Percentiles rank a stretch among this genome's conserved stretches.
phyloP scores from a whole-genome alignment of 371 early-diverging fungal genomes.

The Syncephalastrum contaminatum region DNA sequence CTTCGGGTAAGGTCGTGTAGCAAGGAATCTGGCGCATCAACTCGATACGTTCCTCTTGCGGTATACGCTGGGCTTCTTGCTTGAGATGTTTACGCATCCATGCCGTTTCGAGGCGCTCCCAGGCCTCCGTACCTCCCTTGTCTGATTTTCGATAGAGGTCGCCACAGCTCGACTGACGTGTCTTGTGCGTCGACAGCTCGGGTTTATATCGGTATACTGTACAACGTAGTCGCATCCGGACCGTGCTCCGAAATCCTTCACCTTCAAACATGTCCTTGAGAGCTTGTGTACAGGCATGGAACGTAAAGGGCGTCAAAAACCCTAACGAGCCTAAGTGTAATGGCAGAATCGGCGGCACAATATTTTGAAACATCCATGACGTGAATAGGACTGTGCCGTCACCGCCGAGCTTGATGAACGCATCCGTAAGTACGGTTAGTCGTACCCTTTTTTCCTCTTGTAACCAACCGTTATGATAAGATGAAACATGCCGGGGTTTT shows the following conservation, averaged over 20 bases:
- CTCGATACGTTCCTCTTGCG: slow-evolving; percentile 2
- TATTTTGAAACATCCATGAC: slow-evolving; percentile 84
- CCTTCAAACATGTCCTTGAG: slow-evolving; percentile 56
- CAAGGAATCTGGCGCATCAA: slow-evolving; percentile 24
- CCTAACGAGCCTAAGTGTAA: slow-evolving; percentile 89
- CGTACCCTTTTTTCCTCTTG: not conserved
- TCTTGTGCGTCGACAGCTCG: slow-evolving; percentile 5
- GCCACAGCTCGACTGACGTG: too few species aligned
- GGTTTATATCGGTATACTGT: slow-evolving; percentile 64
- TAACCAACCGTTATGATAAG: slow-evolving; percentile 68
- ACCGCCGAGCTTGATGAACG: slow-evolving; percentile 65
- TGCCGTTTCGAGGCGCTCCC: slow-evolving; percentile 28
- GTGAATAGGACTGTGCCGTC: slow-evolving; percentile 89
- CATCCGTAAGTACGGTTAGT: not conserved
- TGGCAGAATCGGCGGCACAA: slow-evolving; percentile 87
- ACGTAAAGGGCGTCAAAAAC: slow-evolving; percentile 86
- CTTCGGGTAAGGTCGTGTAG: slow-evolving; percentile 36
- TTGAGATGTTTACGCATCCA: slow-evolving; percentile 30
- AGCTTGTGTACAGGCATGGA: slow-evolving; percentile 50
- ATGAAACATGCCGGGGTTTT: slow-evolving; percentile 67
- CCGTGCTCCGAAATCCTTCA: slow-evolving; percentile 63
- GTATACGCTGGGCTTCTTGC: slow-evolving; percentile 2
- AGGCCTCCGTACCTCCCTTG: slow-evolving; percentile 4
- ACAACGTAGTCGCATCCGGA: slow-evolving; percentile 86
- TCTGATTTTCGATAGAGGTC: not conserved